phyloP scores from a whole-genome alignment of 2,329 filamentous ascomycete genomes.

The Fusarium camptoceras region DNA sequence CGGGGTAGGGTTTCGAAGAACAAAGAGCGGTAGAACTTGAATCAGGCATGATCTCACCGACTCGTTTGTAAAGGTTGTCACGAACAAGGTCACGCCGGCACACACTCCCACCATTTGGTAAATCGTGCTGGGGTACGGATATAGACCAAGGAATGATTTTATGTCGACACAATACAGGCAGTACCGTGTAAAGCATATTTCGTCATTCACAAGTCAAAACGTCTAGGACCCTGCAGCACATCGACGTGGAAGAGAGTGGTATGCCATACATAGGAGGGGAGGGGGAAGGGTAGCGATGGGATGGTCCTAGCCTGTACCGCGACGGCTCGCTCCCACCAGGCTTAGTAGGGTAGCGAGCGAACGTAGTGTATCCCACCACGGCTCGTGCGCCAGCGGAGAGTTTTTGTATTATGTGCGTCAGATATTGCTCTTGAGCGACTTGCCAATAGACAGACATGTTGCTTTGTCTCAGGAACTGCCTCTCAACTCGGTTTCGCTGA shows the following conservation, averaged over 20 bases:
- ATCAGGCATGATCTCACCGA: constrained; percentile 32
- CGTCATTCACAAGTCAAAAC: constrained; percentile 13
- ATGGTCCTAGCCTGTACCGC: constrained; percentile 33
- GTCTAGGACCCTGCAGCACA: constrained; percentile 35
- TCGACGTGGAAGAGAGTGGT: constrained; percentile 33
- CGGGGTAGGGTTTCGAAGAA: neutral
- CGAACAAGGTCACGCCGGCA: constrained; percentile 20
- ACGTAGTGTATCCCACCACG: constrained; percentile 13
- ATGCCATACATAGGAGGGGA: constrained; percentile 13
- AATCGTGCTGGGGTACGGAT: neutral
- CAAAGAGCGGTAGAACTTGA: constrained; percentile 17
- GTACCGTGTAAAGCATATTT: neutral
- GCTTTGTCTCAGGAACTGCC: neutral
- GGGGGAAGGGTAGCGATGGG: constrained; percentile 20
- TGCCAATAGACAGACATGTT: neutral
- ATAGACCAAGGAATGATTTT: constrained; percentile 12
- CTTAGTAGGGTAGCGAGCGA: constrained; percentile 23
- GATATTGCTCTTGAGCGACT: constrained; percentile 10
- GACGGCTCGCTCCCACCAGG: constrained; percentile 35
- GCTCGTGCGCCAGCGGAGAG: constrained; percentile 31
- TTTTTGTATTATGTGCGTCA: constrained; percentile 13
- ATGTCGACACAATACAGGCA: constrained; percentile 6
- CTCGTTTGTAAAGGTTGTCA: constrained; percentile 23
- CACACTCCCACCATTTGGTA: constrained; percentile 4
- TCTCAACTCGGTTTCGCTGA: neutral